Percentiles rank a stretch among this genome's conserved stretches.
These are phyloP conservation scores for Anisodus acutangulus DNA, from an alignment of 257 asterid genomes.

Conservation along the genomic window DNA sequence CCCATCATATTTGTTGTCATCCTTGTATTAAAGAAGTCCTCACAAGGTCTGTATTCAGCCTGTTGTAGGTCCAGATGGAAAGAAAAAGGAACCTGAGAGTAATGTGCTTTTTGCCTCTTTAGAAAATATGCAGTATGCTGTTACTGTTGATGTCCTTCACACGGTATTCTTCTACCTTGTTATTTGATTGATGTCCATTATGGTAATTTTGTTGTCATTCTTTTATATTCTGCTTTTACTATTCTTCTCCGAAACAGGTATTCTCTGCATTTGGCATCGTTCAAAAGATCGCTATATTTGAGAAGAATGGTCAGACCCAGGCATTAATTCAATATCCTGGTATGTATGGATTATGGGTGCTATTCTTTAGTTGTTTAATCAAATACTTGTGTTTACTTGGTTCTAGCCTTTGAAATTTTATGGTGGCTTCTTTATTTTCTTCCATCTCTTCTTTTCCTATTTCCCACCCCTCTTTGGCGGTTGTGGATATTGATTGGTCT, in stretches of 20 bases:
- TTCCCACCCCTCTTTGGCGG: neutral
- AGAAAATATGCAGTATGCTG: conserved; percentile 87
- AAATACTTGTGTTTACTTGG: neutral
- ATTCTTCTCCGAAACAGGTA: conserved; percentile 50
- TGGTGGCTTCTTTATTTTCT: conserved; percentile 13
- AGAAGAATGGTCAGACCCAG: conserved; percentile 89
- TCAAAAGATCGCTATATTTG: conserved; percentile 88
- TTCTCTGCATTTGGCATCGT: conserved; percentile 78
- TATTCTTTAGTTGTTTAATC: neutral
- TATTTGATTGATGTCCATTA: conserved; percentile 21
- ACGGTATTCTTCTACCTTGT: conserved; percentile 43
- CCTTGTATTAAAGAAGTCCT: conserved; percentile 32
- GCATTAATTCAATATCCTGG: conserved; percentile 83
- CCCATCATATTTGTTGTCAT: neutral
- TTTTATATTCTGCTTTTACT: neutral
- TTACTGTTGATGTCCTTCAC: conserved; percentile 75
- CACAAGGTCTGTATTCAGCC: conserved; percentile 55
- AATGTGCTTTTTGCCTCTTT: conserved; percentile 81
- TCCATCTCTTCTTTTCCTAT: conserved; percentile 12
- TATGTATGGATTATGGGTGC: conserved; percentile 34
- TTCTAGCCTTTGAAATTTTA: neutral
- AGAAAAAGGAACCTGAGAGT: conserved; percentile 70
- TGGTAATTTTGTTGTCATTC: neutral
- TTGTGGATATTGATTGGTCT: neutral
- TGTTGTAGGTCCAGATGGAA: conserved; percentile 84